Conservation (phyloP, 176 grass and related monocot genomes). For the Ensete ventricosum region DNA sequence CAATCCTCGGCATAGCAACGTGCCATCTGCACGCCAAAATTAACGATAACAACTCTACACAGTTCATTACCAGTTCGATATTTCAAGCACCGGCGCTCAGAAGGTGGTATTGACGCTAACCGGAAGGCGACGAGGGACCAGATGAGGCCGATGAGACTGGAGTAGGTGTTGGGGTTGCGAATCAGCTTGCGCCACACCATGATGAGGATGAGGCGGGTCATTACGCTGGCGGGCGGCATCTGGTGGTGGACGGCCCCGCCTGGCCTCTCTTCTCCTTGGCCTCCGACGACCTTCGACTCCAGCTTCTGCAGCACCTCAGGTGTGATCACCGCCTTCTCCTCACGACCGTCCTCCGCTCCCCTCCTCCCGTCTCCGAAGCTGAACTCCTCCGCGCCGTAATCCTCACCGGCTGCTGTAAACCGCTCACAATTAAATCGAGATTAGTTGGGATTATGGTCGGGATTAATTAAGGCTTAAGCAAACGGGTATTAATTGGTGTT, state of each 20-base stretch:
- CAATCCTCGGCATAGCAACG: constrained; percentile 62
- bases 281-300: constrained; percentile 20
- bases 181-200: constrained; percentile 99
- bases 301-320: constrained; percentile 46
- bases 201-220: constrained; percentile 72
- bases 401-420: constrained; percentile 17
- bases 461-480: not conserved
- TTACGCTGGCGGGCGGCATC: constrained; percentile 79
- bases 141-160: constrained; percentile 66
- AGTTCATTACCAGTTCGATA: not conserved
- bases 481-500: not conserved
- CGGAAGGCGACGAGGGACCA: constrained; percentile 89
- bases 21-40: constrained; percentile 53
- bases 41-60: not conserved
- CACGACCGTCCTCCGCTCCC: constrained; percentile 21
- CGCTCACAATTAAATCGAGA: not conserved
- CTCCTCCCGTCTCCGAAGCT: constrained; percentile 31
- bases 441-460: not conserved
- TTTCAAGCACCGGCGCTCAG: not conserved
- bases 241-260: constrained; percentile 21
- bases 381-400: constrained; percentile 31
- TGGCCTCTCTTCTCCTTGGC: not conserved
- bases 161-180: constrained; percentile 94
- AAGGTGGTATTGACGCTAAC: constrained; percentile 19
- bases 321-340: not conserved